Percentiles rank a stretch among this genome's conserved stretches.
Evolutionary conservation across 2,329 filamentous ascomycete species (phyloP).

Genomic region (Nemania sp.): DNA sequence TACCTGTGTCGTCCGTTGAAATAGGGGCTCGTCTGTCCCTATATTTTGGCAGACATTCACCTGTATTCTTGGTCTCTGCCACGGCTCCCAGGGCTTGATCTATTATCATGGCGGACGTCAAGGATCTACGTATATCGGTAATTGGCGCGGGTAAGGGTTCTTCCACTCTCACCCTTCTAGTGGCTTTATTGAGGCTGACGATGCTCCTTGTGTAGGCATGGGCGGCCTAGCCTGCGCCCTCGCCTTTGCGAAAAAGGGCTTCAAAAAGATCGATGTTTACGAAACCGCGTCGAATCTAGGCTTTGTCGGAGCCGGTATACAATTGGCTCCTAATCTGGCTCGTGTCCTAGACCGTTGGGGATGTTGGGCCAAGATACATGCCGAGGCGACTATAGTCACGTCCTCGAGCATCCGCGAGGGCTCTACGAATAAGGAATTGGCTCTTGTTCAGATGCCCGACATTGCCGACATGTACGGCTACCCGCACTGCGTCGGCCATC

Average conservation of each 20-base stretch:
- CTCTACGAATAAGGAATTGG: slow-evolving; percentile 74
- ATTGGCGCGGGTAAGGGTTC: slow-evolving; percentile 60
- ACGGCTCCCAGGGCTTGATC: slow-evolving; percentile 13
- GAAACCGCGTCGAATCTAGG: slow-evolving; percentile 79
- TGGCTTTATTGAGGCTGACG: slow-evolving; percentile 3
- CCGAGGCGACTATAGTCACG: slow-evolving; percentile 76
- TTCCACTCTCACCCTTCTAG: neutral
- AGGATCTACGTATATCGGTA: slow-evolving; percentile 58
- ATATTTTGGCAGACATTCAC: slow-evolving; percentile 9
- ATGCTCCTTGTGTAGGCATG: slow-evolving; percentile 69
- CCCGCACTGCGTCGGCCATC: slow-evolving; percentile 84
- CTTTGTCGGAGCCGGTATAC: slow-evolving; percentile 87
- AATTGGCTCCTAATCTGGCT: slow-evolving; percentile 85
- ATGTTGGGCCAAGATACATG: slow-evolving; percentile 74
- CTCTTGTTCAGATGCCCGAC: slow-evolving; percentile 76
- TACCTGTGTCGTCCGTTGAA: slow-evolving; percentile 20
- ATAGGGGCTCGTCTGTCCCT: slow-evolving; percentile 13
- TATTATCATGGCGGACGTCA: slow-evolving; percentile 49
- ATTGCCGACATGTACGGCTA: slow-evolving; percentile 77
- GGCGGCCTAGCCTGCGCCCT: slow-evolving; percentile 79
- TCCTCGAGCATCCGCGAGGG: slow-evolving; percentile 83
- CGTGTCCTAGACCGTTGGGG: slow-evolving; percentile 79
- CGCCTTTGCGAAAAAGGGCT: slow-evolving; percentile 80
- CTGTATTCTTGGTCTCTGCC: slow-evolving; percentile 13
- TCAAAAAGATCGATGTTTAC: slow-evolving; percentile 78